phyloP scores from a whole-genome alignment of 768 basidiomycete species.

The Macrolepiota fuliginosa region DNA sequence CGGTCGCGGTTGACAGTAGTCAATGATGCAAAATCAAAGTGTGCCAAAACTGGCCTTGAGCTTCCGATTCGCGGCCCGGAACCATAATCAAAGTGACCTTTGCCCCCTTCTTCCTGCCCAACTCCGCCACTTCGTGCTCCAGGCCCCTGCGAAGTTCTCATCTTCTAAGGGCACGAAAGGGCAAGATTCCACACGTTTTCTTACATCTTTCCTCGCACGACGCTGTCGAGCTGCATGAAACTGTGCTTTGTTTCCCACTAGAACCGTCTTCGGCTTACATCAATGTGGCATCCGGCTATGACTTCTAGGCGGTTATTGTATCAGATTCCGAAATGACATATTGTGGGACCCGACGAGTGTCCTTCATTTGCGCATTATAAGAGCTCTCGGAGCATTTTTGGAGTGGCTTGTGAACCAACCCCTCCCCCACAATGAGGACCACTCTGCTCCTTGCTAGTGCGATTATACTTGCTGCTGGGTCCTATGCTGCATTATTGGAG shows the following conservation, averaged over 20 bases:
- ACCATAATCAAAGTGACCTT: too few species aligned
- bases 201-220: background rate
- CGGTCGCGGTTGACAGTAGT: background rate
- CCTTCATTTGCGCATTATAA: background rate
- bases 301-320: background rate
- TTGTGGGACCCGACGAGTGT: background rate
- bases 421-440: background rate
- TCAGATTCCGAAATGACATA: background rate
- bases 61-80: background rate
- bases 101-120: too few species aligned
- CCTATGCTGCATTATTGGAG: background rate
- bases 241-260: constrained; percentile 6
- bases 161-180: background rate
- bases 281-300: background rate
- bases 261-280: background rate
- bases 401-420: background rate
- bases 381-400: background rate
- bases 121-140: background rate
- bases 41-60: background rate
- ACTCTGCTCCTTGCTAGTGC: constrained; percentile 3
- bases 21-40: background rate
- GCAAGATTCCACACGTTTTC: background rate
- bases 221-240: background rate
- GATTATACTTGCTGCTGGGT: background rate
- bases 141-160: background rate